Conservation (phyloP, 169 alveolate genomes). For the Eimeria maxima region DNA sequence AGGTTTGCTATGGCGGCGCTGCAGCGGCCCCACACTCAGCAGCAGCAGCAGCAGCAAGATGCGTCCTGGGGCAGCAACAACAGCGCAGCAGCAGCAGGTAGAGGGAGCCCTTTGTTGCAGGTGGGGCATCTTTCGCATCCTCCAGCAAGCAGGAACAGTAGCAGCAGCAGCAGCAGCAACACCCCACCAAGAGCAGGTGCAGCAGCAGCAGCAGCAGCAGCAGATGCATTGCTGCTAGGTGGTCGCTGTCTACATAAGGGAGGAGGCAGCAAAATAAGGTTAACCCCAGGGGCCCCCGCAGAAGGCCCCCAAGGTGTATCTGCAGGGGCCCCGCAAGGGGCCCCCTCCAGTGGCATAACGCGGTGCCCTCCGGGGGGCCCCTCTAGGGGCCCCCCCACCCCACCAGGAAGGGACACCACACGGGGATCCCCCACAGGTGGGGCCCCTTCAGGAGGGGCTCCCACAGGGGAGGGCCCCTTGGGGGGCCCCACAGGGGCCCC, state of each 20-base stretch:
- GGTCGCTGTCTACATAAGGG: neutral
- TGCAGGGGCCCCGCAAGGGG: too few relatives aligned
- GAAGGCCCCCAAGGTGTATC: too few relatives aligned
- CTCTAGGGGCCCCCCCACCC: too few relatives aligned
- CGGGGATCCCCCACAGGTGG: neutral
- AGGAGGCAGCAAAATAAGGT: neutral
- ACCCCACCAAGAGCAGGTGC: neutral
- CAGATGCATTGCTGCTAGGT: neutral
- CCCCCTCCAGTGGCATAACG: too few relatives aligned
- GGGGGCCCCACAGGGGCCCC: slow-evolving; percentile 2
- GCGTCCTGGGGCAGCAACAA: neutral
- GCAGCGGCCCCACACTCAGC: neutral
- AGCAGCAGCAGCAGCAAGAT: neutral
- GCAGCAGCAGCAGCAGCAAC: neutral
- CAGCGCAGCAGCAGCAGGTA: neutral
- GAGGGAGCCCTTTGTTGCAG: neutral
- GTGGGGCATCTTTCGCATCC: neutral
- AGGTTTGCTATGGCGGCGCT: neutral
- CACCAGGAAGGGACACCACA: too few relatives aligned
- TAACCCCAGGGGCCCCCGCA: neutral
- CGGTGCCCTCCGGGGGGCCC: neutral
- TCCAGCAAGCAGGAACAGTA: neutral
- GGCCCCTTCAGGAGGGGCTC: too few relatives aligned
- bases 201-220: slow-evolving; percentile 15
- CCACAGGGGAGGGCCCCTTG: slow-evolving; percentile 31